Evolutionary conservation across 1,284 basidiomycete genomes (phyloP).

Genomic region (Moniliella sp.): DNA sequence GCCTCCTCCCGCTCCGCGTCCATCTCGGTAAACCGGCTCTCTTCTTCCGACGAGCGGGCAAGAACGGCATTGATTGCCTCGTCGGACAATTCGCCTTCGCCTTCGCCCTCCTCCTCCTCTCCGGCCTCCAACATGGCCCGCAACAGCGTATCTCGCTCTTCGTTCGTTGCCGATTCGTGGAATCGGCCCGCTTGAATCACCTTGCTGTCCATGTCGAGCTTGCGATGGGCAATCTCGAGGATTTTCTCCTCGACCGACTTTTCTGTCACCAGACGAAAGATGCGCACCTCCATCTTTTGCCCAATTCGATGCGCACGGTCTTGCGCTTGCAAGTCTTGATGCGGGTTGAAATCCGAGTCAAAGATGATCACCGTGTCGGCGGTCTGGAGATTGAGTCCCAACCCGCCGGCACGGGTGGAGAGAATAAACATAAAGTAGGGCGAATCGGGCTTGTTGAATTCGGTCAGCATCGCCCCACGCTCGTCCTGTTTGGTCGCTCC

Average conservation of each 20-base stretch:
- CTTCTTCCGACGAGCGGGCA: constrained; percentile 62
- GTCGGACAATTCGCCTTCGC: constrained; percentile 75
- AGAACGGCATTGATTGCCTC: constrained; percentile 89
- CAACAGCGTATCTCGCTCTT: constrained; percentile 85
- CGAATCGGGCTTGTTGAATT: constrained; percentile 76
- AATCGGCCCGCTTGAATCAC: constrained; percentile 74
- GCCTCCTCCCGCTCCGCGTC: constrained; percentile 60
- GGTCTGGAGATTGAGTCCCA: constrained; percentile 90
- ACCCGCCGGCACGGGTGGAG: constrained; percentile 85
- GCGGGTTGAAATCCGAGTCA: constrained; percentile 36
- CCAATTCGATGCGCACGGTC: constrained; percentile 89
- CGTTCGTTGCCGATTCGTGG: constrained; percentile 92
- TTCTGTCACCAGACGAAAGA: constrained; percentile 86
- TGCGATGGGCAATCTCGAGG: constrained; percentile 75
- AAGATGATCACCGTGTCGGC: constrained; percentile 97
- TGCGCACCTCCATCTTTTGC: constrained; percentile 91
- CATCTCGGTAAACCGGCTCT: constrained; percentile 57
- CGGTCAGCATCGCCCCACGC: constrained; percentile 64
- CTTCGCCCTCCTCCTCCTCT: constrained; percentile 32
- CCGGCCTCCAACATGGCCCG: constrained; percentile 40
- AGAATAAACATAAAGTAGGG: constrained; percentile 64
- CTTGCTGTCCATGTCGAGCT: constrained; percentile 97
- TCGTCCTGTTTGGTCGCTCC: constrained; percentile 96
- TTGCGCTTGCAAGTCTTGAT: constrained; percentile 60
- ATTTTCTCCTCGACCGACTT: constrained; percentile 96